A percentile compares a stretch with the other conserved stretches of the same genome.
These are phyloP conservation scores for Pleomassaria siparia DNA, from an alignment of 2,329 filamentous ascomycete genomes.

Conservation along the genomic window DNA sequence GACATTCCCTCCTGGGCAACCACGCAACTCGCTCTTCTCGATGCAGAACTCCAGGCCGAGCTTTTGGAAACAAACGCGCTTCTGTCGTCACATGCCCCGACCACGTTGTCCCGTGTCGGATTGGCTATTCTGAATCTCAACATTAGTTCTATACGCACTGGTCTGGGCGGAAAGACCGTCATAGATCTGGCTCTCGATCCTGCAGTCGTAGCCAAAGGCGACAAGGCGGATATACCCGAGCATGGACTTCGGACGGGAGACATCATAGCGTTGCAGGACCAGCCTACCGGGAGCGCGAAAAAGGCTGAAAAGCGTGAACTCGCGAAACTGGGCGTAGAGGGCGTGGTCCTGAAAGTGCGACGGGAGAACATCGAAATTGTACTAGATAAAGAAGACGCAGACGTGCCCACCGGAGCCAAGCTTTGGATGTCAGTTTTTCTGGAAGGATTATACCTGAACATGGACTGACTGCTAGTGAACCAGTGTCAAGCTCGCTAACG, in stretches of 20 bases:
- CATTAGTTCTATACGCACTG: slow-evolving; percentile 76
- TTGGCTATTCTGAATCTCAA: slow-evolving; percentile 76
- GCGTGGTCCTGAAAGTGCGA: slow-evolving; percentile 69
- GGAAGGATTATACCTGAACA: not conserved
- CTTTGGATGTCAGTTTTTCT: slow-evolving; percentile 61
- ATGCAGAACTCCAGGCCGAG: slow-evolving; percentile 71
- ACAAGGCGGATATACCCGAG: slow-evolving; percentile 62
- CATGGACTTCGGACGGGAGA: slow-evolving; percentile 77
- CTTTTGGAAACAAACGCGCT: slow-evolving; percentile 68
- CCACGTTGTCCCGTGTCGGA: slow-evolving; percentile 72
- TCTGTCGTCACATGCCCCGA: slow-evolving; percentile 67
- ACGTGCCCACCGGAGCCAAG: slow-evolving; percentile 56
- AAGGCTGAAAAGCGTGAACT: slow-evolving; percentile 72
- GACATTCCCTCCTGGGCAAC: slow-evolving; percentile 69
- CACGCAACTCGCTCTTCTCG: slow-evolving; percentile 70
- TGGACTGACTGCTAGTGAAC: slow-evolving; percentile 34
- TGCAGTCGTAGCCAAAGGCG: slow-evolving; percentile 57
- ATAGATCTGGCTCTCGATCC: slow-evolving; percentile 76
- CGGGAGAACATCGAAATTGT: slow-evolving; percentile 65
- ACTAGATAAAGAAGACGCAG: slow-evolving; percentile 64
- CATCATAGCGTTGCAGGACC: slow-evolving; percentile 74
- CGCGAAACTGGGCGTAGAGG: slow-evolving; percentile 67
- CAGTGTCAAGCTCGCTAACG: slow-evolving; percentile 67
- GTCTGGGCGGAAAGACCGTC: slow-evolving; percentile 86
- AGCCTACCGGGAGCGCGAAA: slow-evolving; percentile 69